Percentiles rank a stretch among this genome's conserved stretches.
phyloP scores from a whole-genome alignment of 2,329 filamentous ascomycete species.

The Furcasterigmium sp. region DNA sequence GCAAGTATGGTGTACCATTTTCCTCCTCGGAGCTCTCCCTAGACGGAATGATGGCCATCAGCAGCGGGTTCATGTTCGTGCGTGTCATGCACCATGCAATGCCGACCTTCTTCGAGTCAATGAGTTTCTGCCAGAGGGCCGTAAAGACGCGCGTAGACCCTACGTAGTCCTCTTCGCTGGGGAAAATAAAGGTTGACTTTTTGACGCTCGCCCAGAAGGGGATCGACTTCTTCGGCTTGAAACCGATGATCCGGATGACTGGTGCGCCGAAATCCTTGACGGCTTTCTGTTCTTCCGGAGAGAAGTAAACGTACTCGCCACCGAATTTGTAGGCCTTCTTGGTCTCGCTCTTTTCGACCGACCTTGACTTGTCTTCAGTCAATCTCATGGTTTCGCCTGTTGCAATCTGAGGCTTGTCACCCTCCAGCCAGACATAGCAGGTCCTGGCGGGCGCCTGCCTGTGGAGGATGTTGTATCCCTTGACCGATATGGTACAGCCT shows the following conservation, averaged over 20 bases:
- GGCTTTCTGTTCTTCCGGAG: constrained; percentile 72
- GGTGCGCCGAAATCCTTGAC: constrained; percentile 78
- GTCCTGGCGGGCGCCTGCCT: constrained; percentile 75
- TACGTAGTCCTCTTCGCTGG: constrained; percentile 82
- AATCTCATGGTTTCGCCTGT: constrained; percentile 68
- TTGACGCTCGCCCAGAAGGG: constrained; percentile 81
- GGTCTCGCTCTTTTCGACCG: constrained; percentile 75
- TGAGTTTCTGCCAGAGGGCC: constrained; percentile 81
- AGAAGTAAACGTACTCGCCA: constrained; percentile 82
- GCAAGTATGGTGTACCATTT: constrained; percentile 63
- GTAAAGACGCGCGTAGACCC: constrained; percentile 92
- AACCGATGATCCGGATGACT: constrained; percentile 83
- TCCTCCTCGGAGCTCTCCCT: constrained; percentile 59
- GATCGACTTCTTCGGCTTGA: constrained; percentile 73
- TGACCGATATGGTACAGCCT: constrained; percentile 79
- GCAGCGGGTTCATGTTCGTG: constrained; percentile 69
- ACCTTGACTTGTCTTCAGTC: constrained; percentile 70
- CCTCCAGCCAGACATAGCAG: constrained; percentile 82
- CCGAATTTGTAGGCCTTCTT: constrained; percentile 96
- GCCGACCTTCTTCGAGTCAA: constrained; percentile 73
- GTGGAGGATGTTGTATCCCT: constrained; percentile 87
- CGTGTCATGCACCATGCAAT: constrained; percentile 88
- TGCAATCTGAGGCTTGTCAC: constrained; percentile 80
- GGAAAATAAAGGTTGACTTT: constrained; percentile 89
- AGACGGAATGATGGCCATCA: constrained; percentile 80